Percentiles rank a stretch among this genome's conserved stretches.
These are phyloP conservation scores for Mycena venus DNA, from an alignment of 768 basidiomycete genomes.

Conservation along the genomic window DNA sequence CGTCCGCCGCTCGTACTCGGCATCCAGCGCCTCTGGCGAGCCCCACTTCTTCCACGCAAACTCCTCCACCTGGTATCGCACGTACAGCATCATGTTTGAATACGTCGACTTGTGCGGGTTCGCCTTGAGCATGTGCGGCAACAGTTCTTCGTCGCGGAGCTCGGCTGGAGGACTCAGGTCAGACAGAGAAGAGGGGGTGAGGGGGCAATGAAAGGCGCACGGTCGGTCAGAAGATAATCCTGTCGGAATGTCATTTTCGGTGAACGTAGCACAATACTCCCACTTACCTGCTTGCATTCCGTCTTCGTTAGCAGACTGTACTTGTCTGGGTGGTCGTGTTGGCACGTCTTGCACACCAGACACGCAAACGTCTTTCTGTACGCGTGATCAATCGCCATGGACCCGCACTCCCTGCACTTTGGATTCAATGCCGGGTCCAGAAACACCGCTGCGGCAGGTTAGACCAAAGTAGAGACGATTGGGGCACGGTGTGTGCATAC, in stretches of 20 bases:
- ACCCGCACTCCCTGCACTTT: slow-evolving; percentile 87
- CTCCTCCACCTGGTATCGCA: slow-evolving; percentile 93
- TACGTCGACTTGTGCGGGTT: slow-evolving; percentile 97
- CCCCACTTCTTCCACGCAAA: slow-evolving; percentile 99
- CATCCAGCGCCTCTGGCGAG: slow-evolving; percentile 89
- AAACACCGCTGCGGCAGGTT: slow-evolving; percentile 71
- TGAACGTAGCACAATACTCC: no score
- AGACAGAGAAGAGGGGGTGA: slow-evolving; percentile 11
- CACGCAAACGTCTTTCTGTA: slow-evolving; percentile 87
- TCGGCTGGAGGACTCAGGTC: slow-evolving; percentile 72
- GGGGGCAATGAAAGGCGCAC: slow-evolving; percentile 60
- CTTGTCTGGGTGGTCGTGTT: slow-evolving; percentile 90
- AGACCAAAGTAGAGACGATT: background rate
- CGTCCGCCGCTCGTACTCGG: slow-evolving; percentile 84
- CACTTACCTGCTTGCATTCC: slow-evolving; percentile 77
- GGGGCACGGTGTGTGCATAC: slow-evolving; percentile 50
- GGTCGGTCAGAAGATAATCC: slow-evolving; percentile 96
- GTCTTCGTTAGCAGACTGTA: slow-evolving; percentile 98
- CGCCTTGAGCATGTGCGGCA: slow-evolving; percentile 94
- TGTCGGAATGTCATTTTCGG: slow-evolving; percentile 44
- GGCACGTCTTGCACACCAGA: slow-evolving; percentile 90
- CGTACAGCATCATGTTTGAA: slow-evolving; percentile 99
- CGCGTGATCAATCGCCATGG: slow-evolving; percentile 90
- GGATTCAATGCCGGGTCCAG: slow-evolving; percentile 83
- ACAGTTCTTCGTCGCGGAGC: slow-evolving; percentile 88